Base-by-base conservation (phyloP, 2,329 filamentous ascomycete species). In the Diaporthe australafricana region DNA sequence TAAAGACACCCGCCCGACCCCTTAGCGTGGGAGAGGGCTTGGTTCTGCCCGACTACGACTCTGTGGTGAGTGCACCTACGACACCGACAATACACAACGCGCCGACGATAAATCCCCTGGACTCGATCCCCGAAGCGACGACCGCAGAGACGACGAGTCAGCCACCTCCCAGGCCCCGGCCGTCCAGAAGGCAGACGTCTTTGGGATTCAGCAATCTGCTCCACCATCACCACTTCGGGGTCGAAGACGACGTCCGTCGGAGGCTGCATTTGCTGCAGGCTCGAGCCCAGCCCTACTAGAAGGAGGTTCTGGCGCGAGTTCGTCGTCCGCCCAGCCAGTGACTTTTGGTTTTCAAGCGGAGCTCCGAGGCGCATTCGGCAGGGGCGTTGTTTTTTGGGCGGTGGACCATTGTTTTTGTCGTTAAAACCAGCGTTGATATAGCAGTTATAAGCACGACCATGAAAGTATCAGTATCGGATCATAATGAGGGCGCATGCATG, bases 31-130 rank as follows among this genome's bases (percentile, higher is more conserved):
- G 85, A 8, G 85, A 86, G 27, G 85, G 85, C 40, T 80, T 83
- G 6, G 81, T 81, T 16, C 85, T 94, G 7, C 93, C 93, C 0
- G 90, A 93, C 78, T 95, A 95, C 78, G 83, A 87, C 70, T 87
- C 91, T 2, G 91, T 89, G 0, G 82, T 88, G 53, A 89, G 86
- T 75, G 85, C 85, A 35, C 88, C 89, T 7, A 79, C 80, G 25
- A 86, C 87, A 16, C 85, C 87, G 1, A 83, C 83, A 1, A 81
- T 81, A 25, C 77, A 75, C 5, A 82, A 84, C 75, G 73, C 78
- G 12, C 77, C 81, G 27, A 80, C 83, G 11, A 57, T 69, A 22
- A 75, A 79, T 47, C 75, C 73, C 1, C 74, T 82, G 22, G 78
- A 77, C 7, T 76, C 77, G 50, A 81, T 82, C 20, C 72, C 75